Base-by-base conservation (phyloP, 495 filamentous ascomycete species). In the Aspergillus funiculosus region DNA sequence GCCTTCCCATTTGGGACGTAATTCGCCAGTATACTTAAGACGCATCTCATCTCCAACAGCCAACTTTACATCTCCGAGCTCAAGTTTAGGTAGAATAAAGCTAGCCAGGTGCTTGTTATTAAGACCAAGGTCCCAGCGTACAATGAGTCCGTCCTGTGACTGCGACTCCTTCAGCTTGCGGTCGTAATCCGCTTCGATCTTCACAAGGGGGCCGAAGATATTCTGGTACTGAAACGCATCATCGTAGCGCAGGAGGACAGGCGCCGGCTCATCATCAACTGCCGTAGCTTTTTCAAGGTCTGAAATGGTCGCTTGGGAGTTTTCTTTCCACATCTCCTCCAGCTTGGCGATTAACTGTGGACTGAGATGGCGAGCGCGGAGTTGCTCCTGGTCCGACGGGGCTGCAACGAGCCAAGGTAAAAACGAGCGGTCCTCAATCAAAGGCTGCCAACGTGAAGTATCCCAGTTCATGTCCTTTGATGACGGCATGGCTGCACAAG, bases 401-500 rank as follows among this genome's bases (percentile, higher is more conserved):
- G 83, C 75, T 38, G 81, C 79, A 20, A 99, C 92, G 38, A 99
- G 86, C 92, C 92, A 99, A 27, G 80, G 79, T 19, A 99, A 66
- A 58, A 99, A 99, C 6, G 89, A 91, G 21, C 92, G 88, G 55
- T 99, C 92, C 60, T 96, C 90, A 48, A 99, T 96, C 27, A 99
- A 73, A 2, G 92, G 92, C 55, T 97, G 90, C 92, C 92, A 99
- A 52, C 89, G 82, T 6, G 94, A 95, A 10, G 89, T 91, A 67
- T 99, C 92, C 92, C 92, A 99, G 62, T 91, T 97, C 92, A 99
- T 99, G 58, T 97, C 92, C 69, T 99, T 99, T n/a, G 88, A 89
- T 8, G 91, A 95, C 4, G 87, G 85, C 73, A 85, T 89, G 24
- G 94, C 80, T 28, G 89, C 92, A 67, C 92, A 99, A 34, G 92